These are phyloP conservation scores for Cordyceps fumosorosea DNA, from an alignment of 2,329 filamentous ascomycete species.

Conservation along the genomic window DNA sequence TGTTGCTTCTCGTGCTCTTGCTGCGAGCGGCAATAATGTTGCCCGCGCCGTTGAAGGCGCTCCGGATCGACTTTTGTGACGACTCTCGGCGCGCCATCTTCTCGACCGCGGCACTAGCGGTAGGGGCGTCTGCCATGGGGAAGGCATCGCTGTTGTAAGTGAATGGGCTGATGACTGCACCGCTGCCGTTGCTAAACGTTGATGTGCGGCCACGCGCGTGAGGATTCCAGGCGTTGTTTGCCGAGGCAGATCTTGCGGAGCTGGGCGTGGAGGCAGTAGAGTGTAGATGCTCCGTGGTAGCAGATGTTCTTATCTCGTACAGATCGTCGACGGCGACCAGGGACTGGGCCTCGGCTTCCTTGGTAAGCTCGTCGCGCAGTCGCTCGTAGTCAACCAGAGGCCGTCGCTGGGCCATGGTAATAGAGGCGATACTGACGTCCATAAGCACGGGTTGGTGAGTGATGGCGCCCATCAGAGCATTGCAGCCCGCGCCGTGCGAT, in stretches of 20 bases:
- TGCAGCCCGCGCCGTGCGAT: constrained; percentile 92
- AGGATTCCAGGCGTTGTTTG: constrained; percentile 24
- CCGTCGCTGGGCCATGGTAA: constrained; percentile 78
- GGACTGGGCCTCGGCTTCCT: constrained; percentile 14
- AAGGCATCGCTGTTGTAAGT: constrained; percentile 35
- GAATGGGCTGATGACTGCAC: constrained; percentile 29
- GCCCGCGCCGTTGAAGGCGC: constrained; percentile 13
- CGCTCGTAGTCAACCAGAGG: constrained; percentile 33
- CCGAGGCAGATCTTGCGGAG: constrained; percentile 27
- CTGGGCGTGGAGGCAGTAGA: constrained; percentile 30
- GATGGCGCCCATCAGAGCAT: constrained; percentile 86
- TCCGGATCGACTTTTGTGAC: constrained; percentile 13
- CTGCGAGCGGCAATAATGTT: constrained; percentile 5
- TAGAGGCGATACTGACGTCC: constrained; percentile 81
- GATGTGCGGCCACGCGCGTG: constrained; percentile 32
- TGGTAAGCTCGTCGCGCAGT: constrained; percentile 24
- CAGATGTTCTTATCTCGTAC: constrained; percentile 70
- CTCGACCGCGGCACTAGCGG: constrained; percentile 30
- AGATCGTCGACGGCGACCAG: constrained; percentile 48
- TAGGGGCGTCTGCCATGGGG: constrained; percentile 32
- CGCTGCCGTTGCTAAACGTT: constrained; percentile 20
- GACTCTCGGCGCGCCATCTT: constrained; percentile 24
- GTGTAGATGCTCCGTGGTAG: constrained; percentile 67
- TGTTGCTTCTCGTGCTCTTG: constrained; percentile 16
- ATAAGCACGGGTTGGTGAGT: constrained; percentile 87